phyloP scores from a whole-genome alignment of 768 basidiomycete species.

The Pulveroboletus sp. region DNA sequence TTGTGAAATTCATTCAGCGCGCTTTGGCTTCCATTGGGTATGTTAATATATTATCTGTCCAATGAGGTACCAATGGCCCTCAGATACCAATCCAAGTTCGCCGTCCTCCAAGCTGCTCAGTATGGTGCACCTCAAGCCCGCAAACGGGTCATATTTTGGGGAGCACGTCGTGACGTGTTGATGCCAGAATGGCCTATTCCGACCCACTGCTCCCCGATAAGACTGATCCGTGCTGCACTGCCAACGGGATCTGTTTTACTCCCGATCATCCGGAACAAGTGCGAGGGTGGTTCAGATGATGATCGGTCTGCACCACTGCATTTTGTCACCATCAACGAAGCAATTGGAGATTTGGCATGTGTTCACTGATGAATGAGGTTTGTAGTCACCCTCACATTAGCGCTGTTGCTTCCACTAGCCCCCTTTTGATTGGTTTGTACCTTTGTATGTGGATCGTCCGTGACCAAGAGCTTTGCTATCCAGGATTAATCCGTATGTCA shows the following conservation, averaged over 20 bases:
- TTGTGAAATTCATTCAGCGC: slow-evolving; percentile 63
- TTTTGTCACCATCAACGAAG: slow-evolving; percentile 57
- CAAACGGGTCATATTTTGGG: slow-evolving; percentile 63
- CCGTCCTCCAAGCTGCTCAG: slow-evolving; percentile 62
- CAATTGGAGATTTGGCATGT: slow-evolving; percentile 66
- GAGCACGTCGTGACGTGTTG: slow-evolving; percentile 50
- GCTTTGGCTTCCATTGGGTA: slow-evolving; percentile 62
- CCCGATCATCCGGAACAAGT: slow-evolving; percentile 42
- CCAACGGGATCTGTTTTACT: slow-evolving; percentile 40
- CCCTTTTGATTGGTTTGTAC: slow-evolving; percentile 60
- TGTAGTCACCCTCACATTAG: slow-evolving; percentile 3
- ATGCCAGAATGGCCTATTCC: slow-evolving; percentile 65
- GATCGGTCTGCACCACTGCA: slow-evolving; percentile 56
- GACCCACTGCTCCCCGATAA: slow-evolving; percentile 44
- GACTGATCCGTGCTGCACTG: slow-evolving; percentile 34
- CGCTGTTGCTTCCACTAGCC: slow-evolving; percentile 36
- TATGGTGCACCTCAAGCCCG: slow-evolving; percentile 73
- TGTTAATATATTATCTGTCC: slow-evolving; percentile 13
- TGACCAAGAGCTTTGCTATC: slow-evolving; percentile 1
- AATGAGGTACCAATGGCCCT: background rate
- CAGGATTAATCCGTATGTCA: slow-evolving; percentile 56
- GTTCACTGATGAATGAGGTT: slow-evolving; percentile 4
- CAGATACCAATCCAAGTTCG: slow-evolving; percentile 60
- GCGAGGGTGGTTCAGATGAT: slow-evolving; percentile 22
- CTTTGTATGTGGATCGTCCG: background rate